A percentile compares a stretch with the other conserved stretches of the same genome.
phyloP scores from a whole-genome alignment of 768 basidiomycete species.

The Termitomyces sp. region DNA sequence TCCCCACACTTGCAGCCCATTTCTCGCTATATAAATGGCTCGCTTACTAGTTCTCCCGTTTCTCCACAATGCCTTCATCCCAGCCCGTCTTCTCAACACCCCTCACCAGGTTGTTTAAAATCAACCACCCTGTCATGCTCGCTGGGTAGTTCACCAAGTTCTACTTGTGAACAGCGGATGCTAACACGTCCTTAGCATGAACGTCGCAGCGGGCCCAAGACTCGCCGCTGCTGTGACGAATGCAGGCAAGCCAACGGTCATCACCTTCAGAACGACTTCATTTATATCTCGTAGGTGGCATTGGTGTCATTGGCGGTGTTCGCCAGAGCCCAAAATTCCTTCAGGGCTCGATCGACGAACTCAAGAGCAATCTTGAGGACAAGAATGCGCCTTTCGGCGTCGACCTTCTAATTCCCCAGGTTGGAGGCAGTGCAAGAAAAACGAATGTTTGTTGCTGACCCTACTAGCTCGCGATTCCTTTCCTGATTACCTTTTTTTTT shows the following conservation, averaged over 20 bases:
- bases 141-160: conserved; percentile 45
- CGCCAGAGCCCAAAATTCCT: conserved; percentile 72
- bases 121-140: conserved; percentile 82
- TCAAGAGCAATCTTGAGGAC: conserved; percentile 73
- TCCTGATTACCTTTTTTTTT: not conserved
- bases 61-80: conserved; percentile 58
- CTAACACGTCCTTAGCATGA: conserved; percentile 51
- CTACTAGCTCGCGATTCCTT: not conserved
- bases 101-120: conserved; percentile 70
- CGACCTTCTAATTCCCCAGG: conserved; percentile 78
- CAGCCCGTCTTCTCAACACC: conserved; percentile 64
- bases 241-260: conserved; percentile 44
- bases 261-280: not conserved
- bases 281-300: conserved; percentile 44
- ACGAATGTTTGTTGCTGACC: conserved; percentile 51
- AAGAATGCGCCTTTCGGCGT: conserved; percentile 77
- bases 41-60: not conserved
- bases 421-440: conserved; percentile 79
- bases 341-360: conserved; percentile 59
- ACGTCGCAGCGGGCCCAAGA: conserved; percentile 81
- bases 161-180: not conserved
- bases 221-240: conserved; percentile 92
- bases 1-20: not conserved
- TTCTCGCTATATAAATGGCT: conserved; percentile 1
- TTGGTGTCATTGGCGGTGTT: conserved; percentile 86